phyloP scores from a whole-genome alignment of 2,329 filamentous ascomycete genomes.

The Scedosporium dehoogii region DNA sequence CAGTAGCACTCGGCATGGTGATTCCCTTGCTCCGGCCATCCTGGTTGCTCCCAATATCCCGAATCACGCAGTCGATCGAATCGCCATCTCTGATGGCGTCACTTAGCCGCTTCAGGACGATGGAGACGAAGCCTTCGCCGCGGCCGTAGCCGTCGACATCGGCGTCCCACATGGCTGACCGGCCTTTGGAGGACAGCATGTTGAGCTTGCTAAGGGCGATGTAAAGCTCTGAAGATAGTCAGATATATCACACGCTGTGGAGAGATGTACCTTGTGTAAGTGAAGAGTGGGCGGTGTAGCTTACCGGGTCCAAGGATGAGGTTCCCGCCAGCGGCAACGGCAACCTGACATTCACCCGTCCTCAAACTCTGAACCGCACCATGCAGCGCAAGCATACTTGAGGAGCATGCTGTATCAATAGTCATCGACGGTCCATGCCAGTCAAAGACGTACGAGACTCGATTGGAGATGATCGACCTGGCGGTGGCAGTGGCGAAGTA shows the following conservation, averaged over 20 bases:
- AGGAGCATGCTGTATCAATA: slow-evolving; percentile 26
- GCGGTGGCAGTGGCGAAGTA: slow-evolving; percentile 38
- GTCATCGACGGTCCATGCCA: slow-evolving; percentile 23
- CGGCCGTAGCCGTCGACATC: slow-evolving; percentile 31
- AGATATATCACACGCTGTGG: too few relatives aligned
- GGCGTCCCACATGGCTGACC: slow-evolving; percentile 20
- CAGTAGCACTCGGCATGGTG: slow-evolving; percentile 23
- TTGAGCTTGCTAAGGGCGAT: slow-evolving; percentile 12
- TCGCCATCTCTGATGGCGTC: slow-evolving; percentile 32
- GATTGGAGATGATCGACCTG: slow-evolving; percentile 43
- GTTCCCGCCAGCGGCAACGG: slow-evolving; percentile 12
- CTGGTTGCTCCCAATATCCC: slow-evolving; percentile 21
- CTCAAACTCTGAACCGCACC: slow-evolving; percentile 20
- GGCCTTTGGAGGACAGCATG: slow-evolving; percentile 20
- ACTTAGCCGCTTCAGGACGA: slow-evolving; percentile 30
- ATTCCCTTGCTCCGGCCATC: slow-evolving; percentile 30
- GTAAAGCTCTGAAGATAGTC: too few relatives aligned
- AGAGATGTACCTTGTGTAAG: too few relatives aligned
- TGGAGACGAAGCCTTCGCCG: slow-evolving; percentile 27
- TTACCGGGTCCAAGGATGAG: slow-evolving; percentile 12
- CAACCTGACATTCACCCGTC: slow-evolving; percentile 15
- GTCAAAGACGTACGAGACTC: slow-evolving; percentile 35
- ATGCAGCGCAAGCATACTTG: slow-evolving; percentile 22
- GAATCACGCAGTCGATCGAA: slow-evolving; percentile 24
- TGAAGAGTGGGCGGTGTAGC: too few relatives aligned